Evolutionary conservation across 805 yeast species (phyloP), one percentile per base, ranked within the genome.

Genomic region (Lachancea meyersii): DNA sequence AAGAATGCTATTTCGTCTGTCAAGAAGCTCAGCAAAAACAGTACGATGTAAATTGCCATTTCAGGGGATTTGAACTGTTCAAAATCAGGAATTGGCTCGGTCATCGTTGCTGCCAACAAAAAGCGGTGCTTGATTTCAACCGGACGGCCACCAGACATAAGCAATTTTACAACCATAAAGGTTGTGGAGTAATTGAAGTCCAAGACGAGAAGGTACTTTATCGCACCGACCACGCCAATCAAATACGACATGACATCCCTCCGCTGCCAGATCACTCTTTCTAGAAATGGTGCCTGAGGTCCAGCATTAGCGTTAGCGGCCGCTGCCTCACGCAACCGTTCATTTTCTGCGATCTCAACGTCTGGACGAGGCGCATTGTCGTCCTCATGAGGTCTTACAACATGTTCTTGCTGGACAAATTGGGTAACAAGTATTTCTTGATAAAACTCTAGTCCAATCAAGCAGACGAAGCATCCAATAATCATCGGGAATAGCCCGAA

Each of bases 321-420:
- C 30, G 27, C 18, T 14, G 5, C 35, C 4, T 10, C 23, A n/a
- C 21, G 31, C n/a, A 4, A 19, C 16, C 20, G 26, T 11, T 14
- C 13, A 9, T 16, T n/a, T 14, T 35, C 36, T n/a, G 16, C 31
- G 11, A 14, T 13, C 7, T 20, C 44, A 2, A 20, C 31, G 14
- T 16, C 40, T 7, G 22, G 26, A 4, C 5, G 21, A 11, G 10
- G 31, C 14, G 19, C 42, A 5, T 28, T 32, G 14, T 27, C 43
- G 7, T 4, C 19, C 16, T 35, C 26, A 11, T 35, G 28, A 11
- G 18, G 18, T 13, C 21, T 30, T 4, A 42, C 45, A 31, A 32
- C 26, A 19, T 42, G 37, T 10, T 36, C 38, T 19, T 37, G 28
- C 7, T 32, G 41, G 3, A 42, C 18, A 14, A 33, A 40, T 23